These are phyloP conservation scores for Heimioporus retisporus DNA, from an alignment of 1,284 basidiomycete genomes.

Conservation along the genomic window DNA sequence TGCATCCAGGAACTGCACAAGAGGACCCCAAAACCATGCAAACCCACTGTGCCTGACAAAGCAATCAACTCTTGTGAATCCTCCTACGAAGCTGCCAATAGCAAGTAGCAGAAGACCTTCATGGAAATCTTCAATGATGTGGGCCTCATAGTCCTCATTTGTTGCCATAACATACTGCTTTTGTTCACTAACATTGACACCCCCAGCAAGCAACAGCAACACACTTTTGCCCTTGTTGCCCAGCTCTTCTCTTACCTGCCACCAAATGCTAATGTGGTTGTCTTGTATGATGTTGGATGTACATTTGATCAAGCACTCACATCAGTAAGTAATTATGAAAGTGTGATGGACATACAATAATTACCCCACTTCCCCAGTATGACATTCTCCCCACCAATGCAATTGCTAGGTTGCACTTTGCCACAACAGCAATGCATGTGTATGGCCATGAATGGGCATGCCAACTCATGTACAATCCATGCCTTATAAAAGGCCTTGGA, in stretches of 20 bases:
- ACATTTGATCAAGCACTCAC: neutral
- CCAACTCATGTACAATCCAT: neutral
- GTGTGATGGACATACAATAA: too few relatives aligned
- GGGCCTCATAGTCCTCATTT: slow-evolving; percentile 47
- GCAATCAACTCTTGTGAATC: neutral
- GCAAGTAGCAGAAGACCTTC: neutral
- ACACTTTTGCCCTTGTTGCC: slow-evolving; percentile 44
- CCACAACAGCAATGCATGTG: neutral
- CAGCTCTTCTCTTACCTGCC: neutral
- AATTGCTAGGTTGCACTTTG: neutral
- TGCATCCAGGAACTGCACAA: neutral
- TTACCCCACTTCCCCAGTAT: neutral
- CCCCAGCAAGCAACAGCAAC: slow-evolving; percentile 41
- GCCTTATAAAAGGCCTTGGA: neutral
- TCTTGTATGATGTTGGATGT: neutral
- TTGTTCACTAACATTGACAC: slow-evolving; percentile 48
- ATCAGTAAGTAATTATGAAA: neutral
- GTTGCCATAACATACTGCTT: slow-evolving; percentile 49
- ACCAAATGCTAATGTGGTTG: neutral
- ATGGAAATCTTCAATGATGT: slow-evolving; percentile 12
- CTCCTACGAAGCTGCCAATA: neutral
- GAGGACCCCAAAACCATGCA: neutral
- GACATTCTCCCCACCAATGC: neutral
- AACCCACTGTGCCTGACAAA: neutral
- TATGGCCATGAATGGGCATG: neutral